These are phyloP conservation scores for Prunus persica DNA, from an alignment of 306 rosid species.

Conservation along the genomic window DNA sequence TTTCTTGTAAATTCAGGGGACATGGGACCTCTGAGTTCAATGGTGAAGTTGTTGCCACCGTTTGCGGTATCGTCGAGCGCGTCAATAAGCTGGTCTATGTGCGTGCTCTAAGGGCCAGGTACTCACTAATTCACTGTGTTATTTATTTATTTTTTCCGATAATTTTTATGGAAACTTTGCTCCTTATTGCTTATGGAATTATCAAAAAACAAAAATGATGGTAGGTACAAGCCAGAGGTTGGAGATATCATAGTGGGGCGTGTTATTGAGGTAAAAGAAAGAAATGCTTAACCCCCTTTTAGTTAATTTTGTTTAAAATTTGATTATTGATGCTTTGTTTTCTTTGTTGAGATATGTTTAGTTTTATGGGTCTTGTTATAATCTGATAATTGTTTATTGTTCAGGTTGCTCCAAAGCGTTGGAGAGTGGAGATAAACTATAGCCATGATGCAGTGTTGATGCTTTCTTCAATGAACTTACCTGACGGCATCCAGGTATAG, in stretches of 20 bases:
- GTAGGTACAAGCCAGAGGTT: conserved; percentile 90
- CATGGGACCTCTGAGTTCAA: conserved; percentile 78
- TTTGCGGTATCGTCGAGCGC: conserved; percentile 85
- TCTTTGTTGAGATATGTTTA: neutral
- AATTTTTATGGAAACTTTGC: no score
- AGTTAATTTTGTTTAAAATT: neutral
- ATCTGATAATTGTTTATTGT: neutral
- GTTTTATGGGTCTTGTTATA: neutral
- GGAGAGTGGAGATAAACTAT: conserved; percentile 84
- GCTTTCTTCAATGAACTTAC: conserved; percentile 96
- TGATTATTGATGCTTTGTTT: neutral
- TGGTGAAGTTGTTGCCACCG: conserved; percentile 73
- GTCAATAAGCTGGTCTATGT: conserved; percentile 91
- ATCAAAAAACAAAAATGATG: neutral
- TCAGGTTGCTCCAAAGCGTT: conserved; percentile 87
- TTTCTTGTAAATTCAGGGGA: conserved; percentile 45
- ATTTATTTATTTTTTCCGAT: neutral
- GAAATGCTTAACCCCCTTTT: neutral
- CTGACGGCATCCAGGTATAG: conserved; percentile 91
- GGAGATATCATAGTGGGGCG: conserved; percentile 90
- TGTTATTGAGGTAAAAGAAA: conserved; percentile 60
- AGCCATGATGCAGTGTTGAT: conserved; percentile 78
- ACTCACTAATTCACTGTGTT: neutral
- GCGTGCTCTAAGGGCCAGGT: conserved; percentile 73
- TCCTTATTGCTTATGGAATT: neutral